Evolutionary conservation across 2,329 filamentous ascomycete genomes (phyloP), one percentile per base, ranked within the genome.

Genomic region (Ceratocystis alfenasii): DNA sequence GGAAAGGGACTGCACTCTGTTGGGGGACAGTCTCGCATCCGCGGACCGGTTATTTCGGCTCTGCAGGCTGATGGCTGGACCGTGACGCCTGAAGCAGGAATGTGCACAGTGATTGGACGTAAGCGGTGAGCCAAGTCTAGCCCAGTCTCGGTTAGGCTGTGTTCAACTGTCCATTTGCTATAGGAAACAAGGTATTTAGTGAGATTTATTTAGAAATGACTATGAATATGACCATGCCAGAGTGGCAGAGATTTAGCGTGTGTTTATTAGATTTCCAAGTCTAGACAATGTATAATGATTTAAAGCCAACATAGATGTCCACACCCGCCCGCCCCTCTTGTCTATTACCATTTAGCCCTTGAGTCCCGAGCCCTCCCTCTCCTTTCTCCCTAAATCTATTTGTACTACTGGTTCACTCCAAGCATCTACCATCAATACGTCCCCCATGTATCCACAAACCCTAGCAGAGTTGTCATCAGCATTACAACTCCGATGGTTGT

Each of bases 1-100:
- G 93, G 93, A 0, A 73, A 87, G 15, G 93, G 93, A 0, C 81
- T 81, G 65, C 93, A 97, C 75, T 94, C 85, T 71, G 81, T 84
- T 60, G 85, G 87, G 64, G 90, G 91, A 0, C 86, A 83, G 65
- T 89, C 88, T 1, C 86, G 84, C 70, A 74, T 97, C 67, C 87
- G 91, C 4, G 87, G 87, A 66, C 88, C 88, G 17, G 91, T 97
- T n/a, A 86, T 82, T 60, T 86, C 84, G 71, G 86, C 86, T 72
- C 77, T 97, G 53, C 80, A 86, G 48, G 81, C 83, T 57, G 89
- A 93, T 68, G 91, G 91, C 0, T 97, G 93, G 93, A 90, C 83
- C 72, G 78, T 94, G 44, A 83, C 90, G 73, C 80, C 88, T 57
- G 81, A 85, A 55, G 85, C 83, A 33, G 92, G 91, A 0, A 81